Evolutionary conservation across 371 early-diverging fungal species (phyloP), one percentile per base, ranked within the genome.

Genomic region (Chytridiales sp.): DNA sequence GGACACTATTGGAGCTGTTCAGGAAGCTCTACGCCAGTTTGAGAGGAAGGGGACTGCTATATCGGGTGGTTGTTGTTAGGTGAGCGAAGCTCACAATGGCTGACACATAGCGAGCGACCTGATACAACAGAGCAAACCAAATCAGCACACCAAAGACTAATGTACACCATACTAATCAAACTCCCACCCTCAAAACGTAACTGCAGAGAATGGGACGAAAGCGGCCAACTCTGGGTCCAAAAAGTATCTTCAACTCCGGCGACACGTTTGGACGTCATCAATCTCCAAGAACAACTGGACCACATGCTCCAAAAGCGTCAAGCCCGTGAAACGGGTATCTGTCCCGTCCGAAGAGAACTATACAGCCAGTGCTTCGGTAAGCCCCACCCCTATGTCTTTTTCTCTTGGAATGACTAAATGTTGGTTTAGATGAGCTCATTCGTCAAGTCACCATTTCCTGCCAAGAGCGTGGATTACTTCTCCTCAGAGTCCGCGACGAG

Each of bases 231-330:
- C 26, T 80, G 82, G 82, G 69, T 80, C 22, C 82, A 82, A 59
- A 73, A 73, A 59, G 79, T 80, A 2, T 79, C 79, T 1, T 69
- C 69, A 34, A 76, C 81, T 0, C 81, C 81, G 13, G 77, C 79
- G 3, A 81, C 79, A 0, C 69, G 81, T 40, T 50, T 80, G 46
- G 82, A 82, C 53, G 82, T 82, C 29, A 77, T 80, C 48, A 80
- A 79, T 57, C 67, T 82, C 38, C 82, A 82, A 71, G 82, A 82
- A 57, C 82, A 80, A 65, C 74, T 82, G 41, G 82, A 82, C 47
- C 80, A 80, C 49, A 75, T 75, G 70, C 70, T 82, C 8, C 80
- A 80, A 65, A 79, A 78, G 59, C 61, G 79, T 3, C 82, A 82
- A 58, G 82, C 82, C 21, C 40, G 81, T 22, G 82, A 82, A 53